Percentiles rank a stretch among this genome's conserved stretches.
Conservation (phyloP, 2,329 filamentous ascomycete species). For the Xylariales sp. region DNA sequence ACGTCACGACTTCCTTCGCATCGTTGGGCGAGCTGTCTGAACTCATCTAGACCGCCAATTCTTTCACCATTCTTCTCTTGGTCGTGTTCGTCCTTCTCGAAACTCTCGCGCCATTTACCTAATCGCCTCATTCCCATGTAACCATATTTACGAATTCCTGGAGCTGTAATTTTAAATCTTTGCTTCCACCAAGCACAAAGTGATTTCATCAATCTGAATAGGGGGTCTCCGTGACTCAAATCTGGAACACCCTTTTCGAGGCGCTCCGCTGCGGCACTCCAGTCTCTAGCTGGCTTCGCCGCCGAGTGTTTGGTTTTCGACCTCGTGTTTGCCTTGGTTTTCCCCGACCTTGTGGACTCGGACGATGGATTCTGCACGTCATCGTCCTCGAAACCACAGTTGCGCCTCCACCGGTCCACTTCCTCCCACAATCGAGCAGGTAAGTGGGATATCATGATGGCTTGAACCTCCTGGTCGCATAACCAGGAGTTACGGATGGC, state of each 20-base stretch:
- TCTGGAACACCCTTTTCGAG: constrained; percentile 69
- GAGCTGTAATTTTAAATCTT: constrained; percentile 70
- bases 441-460: constrained; percentile 70
- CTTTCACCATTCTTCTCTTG: constrained; percentile 69
- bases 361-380: constrained; percentile 32
- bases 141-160: constrained; percentile 81
- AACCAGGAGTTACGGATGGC: constrained; percentile 79
- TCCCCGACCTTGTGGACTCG: constrained; percentile 30
- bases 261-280: constrained; percentile 64
- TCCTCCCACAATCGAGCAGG: constrained; percentile 65
- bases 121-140: constrained; percentile 77
- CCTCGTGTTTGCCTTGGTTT: constrained; percentile 30
- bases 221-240: constrained; percentile 77
- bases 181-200: constrained; percentile 88
- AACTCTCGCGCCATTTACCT: constrained; percentile 68
- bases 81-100: constrained; percentile 59
- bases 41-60: constrained; percentile 61
- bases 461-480: constrained; percentile 71
- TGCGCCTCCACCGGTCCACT: constrained; percentile 66
- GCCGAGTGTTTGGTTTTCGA: constrained; percentile 17
- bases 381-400: constrained; percentile 55
- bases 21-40: constrained; percentile 62
- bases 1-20: constrained; percentile 83
- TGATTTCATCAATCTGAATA: constrained; percentile 70
- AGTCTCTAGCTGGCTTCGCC: constrained; percentile 52